Evolutionary conservation across 192 early-diverging fungal genomes (phyloP).

Genomic region (Entomortierella beljakovae): DNA sequence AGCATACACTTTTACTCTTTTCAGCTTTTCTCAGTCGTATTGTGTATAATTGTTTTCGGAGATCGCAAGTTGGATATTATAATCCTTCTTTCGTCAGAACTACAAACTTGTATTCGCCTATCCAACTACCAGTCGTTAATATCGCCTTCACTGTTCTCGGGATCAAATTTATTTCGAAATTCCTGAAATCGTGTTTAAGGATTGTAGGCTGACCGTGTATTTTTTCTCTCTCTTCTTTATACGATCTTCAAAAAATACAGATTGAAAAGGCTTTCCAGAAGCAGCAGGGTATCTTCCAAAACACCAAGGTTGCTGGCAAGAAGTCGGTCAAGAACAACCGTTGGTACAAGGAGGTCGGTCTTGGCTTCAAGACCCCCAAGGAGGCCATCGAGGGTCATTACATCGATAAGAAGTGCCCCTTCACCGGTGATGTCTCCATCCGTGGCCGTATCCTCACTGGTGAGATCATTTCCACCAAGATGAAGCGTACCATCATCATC

Average conservation of each 20-base stretch:
- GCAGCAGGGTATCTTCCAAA: constrained; percentile 95
- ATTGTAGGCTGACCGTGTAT: neutral
- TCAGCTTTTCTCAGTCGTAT: too few relatives aligned
- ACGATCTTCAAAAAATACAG: constrained; percentile 57
- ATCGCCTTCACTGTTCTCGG: too few relatives aligned
- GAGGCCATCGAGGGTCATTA: constrained; percentile 97
- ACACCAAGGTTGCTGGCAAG: constrained; percentile 81
- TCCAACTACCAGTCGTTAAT: too few relatives aligned
- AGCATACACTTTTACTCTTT: too few relatives aligned
- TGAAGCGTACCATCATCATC: constrained; percentile 99
- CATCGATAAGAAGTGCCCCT: constrained; percentile 99
- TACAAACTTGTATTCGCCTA: too few relatives aligned
- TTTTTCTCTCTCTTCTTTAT: neutral
- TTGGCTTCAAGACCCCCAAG: constrained; percentile 99
- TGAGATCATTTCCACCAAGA: constrained; percentile 93
- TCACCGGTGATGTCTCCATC: constrained; percentile 96
- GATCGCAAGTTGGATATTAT: too few relatives aligned
- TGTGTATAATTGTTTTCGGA: too few relatives aligned
- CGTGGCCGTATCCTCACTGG: constrained; percentile 98
- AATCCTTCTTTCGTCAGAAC: too few relatives aligned
- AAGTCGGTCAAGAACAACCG: constrained; percentile 78
- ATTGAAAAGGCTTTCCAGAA: constrained; percentile 97
- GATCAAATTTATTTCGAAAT: too few relatives aligned
- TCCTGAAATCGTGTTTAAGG: too few relatives aligned
- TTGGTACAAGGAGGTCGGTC: constrained; percentile 99